A percentile compares a stretch with the other conserved stretches of the same genome.
Conservation (phyloP, 1,284 basidiomycete species). For the Athelia psychrophila region DNA sequence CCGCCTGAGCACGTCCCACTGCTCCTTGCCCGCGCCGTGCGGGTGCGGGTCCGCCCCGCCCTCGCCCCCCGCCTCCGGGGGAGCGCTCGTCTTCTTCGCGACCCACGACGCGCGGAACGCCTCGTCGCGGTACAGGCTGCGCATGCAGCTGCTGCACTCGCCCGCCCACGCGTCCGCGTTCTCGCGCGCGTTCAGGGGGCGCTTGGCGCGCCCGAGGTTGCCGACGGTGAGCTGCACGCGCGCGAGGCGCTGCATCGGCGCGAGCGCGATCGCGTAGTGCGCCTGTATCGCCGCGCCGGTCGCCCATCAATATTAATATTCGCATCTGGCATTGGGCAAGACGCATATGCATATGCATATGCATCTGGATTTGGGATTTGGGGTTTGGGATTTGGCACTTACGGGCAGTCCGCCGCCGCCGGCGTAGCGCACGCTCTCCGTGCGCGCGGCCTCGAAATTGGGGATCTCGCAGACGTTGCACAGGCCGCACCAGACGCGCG, state of each 20-base stretch:
- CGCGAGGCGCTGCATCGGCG: slow-evolving; percentile 13
- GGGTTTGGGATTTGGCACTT: slow-evolving; percentile 2
- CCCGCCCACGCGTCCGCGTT: slow-evolving; percentile 14
- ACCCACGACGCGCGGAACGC: too few species aligned
- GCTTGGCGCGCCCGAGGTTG: slow-evolving; percentile 1
- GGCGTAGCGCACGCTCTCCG: slow-evolving; percentile 16
- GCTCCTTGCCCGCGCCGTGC: too few species aligned
- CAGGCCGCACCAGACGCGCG: slow-evolving; percentile 19
- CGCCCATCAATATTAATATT: not conserved
- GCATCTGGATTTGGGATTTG: too few species aligned
- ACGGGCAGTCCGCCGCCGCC: slow-evolving; percentile 21
- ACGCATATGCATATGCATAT: too few species aligned
- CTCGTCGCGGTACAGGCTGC: slow-evolving; percentile 4
- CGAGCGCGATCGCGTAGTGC: slow-evolving; percentile 15
- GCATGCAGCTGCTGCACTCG: slow-evolving; percentile 17
- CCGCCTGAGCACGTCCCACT: too few species aligned
- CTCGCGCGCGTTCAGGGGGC: slow-evolving; percentile 7
- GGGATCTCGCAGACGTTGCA: slow-evolving; percentile 17
- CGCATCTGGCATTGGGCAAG: too few species aligned
- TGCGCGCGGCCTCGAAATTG: slow-evolving; percentile 8
- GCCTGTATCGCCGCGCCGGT: slow-evolving; percentile 8
- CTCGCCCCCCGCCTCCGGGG: too few species aligned
- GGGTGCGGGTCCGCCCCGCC: too few species aligned
- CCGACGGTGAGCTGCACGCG: slow-evolving; percentile 16
- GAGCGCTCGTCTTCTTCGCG: too few species aligned